These are phyloP conservation scores for Quercus tomentella DNA, from an alignment of 331 rosid genomes.

Conservation along the genomic window DNA sequence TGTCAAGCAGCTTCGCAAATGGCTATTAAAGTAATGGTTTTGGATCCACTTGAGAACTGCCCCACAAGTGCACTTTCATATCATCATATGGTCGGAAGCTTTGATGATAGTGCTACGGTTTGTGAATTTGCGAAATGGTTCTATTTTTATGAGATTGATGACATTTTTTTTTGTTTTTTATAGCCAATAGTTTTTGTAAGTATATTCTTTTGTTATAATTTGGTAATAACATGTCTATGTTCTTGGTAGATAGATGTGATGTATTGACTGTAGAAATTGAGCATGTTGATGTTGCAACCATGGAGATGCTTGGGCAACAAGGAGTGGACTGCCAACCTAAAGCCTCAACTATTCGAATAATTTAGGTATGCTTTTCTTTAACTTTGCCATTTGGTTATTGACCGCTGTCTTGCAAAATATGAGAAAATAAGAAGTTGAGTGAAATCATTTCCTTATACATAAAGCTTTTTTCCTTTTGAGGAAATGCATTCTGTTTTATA, in stretches of 20 bases:
- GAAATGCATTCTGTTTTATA: too few relatives aligned
- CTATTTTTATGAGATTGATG: slow-evolving; percentile 1
- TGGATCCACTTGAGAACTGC: slow-evolving; percentile 77
- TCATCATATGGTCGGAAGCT: slow-evolving; percentile 21
- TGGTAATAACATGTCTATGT: slow-evolving; percentile 9
- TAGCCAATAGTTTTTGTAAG: neutral
- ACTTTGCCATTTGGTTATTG: too few relatives aligned
- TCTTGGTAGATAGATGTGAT: slow-evolving; percentile 59
- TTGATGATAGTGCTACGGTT: slow-evolving; percentile 20
- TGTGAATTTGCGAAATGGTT: slow-evolving; percentile 80
- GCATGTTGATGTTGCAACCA: slow-evolving; percentile 77
- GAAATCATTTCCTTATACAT: too few relatives aligned
- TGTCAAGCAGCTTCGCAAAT: slow-evolving; percentile 88
- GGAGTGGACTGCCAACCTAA: slow-evolving; percentile 93
- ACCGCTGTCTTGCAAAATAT: too few relatives aligned
- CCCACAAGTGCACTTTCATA: slow-evolving; percentile 60
- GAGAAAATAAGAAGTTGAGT: too few relatives aligned
- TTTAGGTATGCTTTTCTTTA: slow-evolving; percentile 49
- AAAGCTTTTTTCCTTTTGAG: too few relatives aligned
- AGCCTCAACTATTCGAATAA: slow-evolving; percentile 75
- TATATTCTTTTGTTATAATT: neutral
- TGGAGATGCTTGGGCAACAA: slow-evolving; percentile 88
- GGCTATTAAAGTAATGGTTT: slow-evolving; percentile 70
- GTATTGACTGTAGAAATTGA: slow-evolving; percentile 90
- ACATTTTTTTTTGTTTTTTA: neutral